Conservation (phyloP, 106 monocot genomes). For the Apostasia ramifera region DNA sequence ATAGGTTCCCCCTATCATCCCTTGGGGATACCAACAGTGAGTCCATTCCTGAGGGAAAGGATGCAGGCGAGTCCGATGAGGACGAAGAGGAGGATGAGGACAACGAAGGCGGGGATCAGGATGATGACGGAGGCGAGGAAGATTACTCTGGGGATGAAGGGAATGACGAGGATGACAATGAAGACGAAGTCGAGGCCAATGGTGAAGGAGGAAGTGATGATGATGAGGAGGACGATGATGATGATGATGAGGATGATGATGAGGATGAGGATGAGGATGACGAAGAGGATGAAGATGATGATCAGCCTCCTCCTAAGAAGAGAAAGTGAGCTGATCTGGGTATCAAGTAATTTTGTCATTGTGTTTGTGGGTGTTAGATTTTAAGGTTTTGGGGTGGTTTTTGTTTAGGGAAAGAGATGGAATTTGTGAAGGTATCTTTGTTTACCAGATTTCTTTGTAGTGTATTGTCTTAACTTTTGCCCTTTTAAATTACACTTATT, state of each 20-base stretch:
- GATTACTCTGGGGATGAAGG: slow-evolving; percentile 6
- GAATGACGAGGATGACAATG: slow-evolving; percentile 1
- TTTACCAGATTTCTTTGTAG: slow-evolving; percentile 3
- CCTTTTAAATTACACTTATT: too few relatives aligned
- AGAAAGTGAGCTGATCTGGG: neutral
- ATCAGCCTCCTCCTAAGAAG: slow-evolving; percentile 8
- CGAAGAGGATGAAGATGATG: slow-evolving; percentile 4
- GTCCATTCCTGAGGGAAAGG: neutral
- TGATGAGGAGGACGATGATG: slow-evolving; percentile 2
- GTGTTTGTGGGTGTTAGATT: slow-evolving; percentile 2
- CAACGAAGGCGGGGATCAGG: neutral
- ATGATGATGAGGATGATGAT: neutral
- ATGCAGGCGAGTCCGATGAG: slow-evolving; percentile 8
- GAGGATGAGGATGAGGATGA: slow-evolving; percentile 5
- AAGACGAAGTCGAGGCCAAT: slow-evolving; percentile 5
- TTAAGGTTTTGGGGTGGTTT: neutral
- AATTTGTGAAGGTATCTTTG: neutral
- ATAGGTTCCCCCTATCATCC: slow-evolving; percentile 7
- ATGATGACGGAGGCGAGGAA: slow-evolving; percentile 8
- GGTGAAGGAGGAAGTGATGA: neutral
- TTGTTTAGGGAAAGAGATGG: slow-evolving; percentile 2
- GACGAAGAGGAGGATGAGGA: slow-evolving; percentile 7
- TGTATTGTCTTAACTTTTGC: neutral
- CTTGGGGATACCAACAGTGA: neutral
- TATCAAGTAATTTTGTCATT: neutral